A percentile compares a stretch with the other conserved stretches of the same genome.
Conservation (phyloP, 768 basidiomycete genomes). For the Auricularia sp. region DNA sequence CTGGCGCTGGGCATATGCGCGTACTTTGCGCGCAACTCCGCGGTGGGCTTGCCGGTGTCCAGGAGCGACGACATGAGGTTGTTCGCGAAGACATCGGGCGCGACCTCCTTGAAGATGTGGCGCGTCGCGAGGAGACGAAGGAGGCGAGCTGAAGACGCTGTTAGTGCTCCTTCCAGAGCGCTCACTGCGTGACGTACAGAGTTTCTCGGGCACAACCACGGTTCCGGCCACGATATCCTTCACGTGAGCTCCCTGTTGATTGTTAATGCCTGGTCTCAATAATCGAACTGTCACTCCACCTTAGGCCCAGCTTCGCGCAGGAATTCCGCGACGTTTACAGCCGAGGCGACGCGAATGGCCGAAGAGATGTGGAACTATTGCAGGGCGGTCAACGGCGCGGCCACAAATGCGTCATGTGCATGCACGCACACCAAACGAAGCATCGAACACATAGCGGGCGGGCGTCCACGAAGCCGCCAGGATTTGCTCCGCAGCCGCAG, state of each 20-base stretch:
- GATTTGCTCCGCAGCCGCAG: not conserved
- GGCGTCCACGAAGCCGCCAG: not conserved
- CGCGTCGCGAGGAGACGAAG: slow-evolving; percentile 20
- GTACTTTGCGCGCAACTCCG: not conserved
- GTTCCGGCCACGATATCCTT: not conserved
- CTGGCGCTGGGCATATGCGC: not conserved
- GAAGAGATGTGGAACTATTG: not conserved
- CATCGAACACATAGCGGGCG: not conserved
- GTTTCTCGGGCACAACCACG: not conserved
- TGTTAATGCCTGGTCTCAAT: slow-evolving; percentile 10
- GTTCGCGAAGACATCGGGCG: slow-evolving; percentile 19
- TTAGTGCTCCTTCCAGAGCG: not conserved
- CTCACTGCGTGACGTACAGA: slow-evolving; percentile 1
- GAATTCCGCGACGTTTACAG: slow-evolving; percentile 56
- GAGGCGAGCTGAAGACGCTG: slow-evolving; percentile 11
- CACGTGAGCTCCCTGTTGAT: slow-evolving; percentile 23
- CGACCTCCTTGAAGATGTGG: slow-evolving; percentile 20
- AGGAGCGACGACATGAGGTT: slow-evolving; percentile 17
- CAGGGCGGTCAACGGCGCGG: not conserved
- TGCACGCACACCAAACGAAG: not conserved
- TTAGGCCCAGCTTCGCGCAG: slow-evolving; percentile 47
- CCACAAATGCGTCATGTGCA: not conserved
- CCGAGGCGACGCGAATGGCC: not conserved
- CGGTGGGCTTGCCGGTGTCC: slow-evolving; percentile 14
- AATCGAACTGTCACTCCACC: slow-evolving; percentile 11